phyloP scores from a whole-genome alignment of 495 filamentous ascomycete genomes.

The Hapsidospora chrysogenum region DNA sequence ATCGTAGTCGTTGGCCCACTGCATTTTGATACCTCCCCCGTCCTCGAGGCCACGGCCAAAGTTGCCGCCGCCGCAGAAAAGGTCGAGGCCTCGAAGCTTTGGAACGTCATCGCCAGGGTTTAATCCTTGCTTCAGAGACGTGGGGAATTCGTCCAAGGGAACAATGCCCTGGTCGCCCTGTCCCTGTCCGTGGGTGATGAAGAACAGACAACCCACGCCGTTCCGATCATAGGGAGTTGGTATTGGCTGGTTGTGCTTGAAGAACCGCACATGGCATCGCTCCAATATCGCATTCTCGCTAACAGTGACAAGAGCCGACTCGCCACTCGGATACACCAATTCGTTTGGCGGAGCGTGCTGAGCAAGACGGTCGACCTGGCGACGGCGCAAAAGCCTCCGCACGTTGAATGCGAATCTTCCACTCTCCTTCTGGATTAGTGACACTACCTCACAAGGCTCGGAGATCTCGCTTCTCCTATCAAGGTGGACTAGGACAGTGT shows the following conservation, averaged over 20 bases:
- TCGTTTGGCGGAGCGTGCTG: slow-evolving; percentile 39
- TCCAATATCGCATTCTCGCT: slow-evolving; percentile 24
- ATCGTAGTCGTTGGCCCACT: slow-evolving; percentile 48
- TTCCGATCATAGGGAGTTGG: slow-evolving; percentile 44
- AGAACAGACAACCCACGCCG: slow-evolving; percentile 49
- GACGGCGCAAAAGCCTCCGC: slow-evolving; percentile 28
- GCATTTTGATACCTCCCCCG: slow-evolving; percentile 42
- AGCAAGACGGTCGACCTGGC: slow-evolving; percentile 17
- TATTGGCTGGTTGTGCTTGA: slow-evolving; percentile 22
- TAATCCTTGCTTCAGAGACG: slow-evolving; percentile 37
- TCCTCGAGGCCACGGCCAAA: slow-evolving; percentile 62
- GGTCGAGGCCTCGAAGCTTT: slow-evolving; percentile 39
- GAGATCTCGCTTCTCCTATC: slow-evolving; percentile 12
- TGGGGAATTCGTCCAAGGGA: slow-evolving; percentile 12
- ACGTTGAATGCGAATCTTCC: too few relatives aligned
- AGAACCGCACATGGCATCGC: slow-evolving; percentile 42
- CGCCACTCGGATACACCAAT: slow-evolving; percentile 43
- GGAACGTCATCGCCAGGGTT: slow-evolving; percentile 15
- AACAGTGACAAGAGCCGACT: slow-evolving; percentile 23
- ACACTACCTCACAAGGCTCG: slow-evolving; percentile 39
- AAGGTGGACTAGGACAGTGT: slow-evolving; percentile 34
- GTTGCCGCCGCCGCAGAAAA: slow-evolving; percentile 62
- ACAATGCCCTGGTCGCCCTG: too few relatives aligned
- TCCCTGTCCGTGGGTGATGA: slow-evolving; percentile 27
- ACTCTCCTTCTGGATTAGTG: too few relatives aligned